A percentile compares a stretch with the other conserved stretches of the same genome.
phyloP scores from a whole-genome alignment of 805 yeast species.

The Metschnikowia aberdeeniae region DNA sequence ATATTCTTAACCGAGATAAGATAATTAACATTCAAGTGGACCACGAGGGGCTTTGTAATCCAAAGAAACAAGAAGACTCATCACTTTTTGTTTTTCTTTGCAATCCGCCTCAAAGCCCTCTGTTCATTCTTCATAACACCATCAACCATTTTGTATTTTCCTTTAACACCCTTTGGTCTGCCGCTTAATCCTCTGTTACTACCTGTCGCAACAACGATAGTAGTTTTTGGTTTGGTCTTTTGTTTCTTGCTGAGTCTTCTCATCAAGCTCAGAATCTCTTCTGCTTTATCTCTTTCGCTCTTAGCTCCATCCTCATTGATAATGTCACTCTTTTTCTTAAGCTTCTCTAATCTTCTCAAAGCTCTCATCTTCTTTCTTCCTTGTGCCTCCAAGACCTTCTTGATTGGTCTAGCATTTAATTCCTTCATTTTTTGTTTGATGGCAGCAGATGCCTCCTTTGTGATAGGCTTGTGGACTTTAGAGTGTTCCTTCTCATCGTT shows the following conservation, averaged over 20 bases:
- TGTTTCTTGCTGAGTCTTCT: constrained; percentile 71
- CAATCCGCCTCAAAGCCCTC: constrained; percentile 85
- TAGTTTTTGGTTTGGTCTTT: constrained; percentile 72
- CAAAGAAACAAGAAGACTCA: neutral
- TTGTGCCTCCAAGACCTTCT: constrained; percentile 96
- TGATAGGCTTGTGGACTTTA: constrained; percentile 83
- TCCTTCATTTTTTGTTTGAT: constrained; percentile 45
- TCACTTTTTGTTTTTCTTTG: constrained; percentile 71
- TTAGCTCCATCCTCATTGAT: constrained; percentile 84
- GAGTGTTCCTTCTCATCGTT: constrained; percentile 90
- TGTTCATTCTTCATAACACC: constrained; percentile 97
- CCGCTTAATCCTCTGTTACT: constrained; percentile 82
- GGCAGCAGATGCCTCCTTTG: constrained; percentile 68
- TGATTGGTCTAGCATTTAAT: constrained; percentile 94
- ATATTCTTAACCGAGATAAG: no score
- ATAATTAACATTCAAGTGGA: no score
- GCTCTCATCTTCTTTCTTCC: constrained; percentile 96
- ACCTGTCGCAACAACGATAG: constrained; percentile 86
- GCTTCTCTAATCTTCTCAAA: constrained; percentile 74
- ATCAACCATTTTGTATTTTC: constrained; percentile 99
- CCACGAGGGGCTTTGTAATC: no score
- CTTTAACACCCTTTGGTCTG: constrained; percentile 95
- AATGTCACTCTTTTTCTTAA: constrained; percentile 88
- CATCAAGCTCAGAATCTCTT: constrained; percentile 85
- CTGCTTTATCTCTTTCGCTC: constrained; percentile 92